Conservation (phyloP, 345 rosid species). For the Populus simonii region DNA sequence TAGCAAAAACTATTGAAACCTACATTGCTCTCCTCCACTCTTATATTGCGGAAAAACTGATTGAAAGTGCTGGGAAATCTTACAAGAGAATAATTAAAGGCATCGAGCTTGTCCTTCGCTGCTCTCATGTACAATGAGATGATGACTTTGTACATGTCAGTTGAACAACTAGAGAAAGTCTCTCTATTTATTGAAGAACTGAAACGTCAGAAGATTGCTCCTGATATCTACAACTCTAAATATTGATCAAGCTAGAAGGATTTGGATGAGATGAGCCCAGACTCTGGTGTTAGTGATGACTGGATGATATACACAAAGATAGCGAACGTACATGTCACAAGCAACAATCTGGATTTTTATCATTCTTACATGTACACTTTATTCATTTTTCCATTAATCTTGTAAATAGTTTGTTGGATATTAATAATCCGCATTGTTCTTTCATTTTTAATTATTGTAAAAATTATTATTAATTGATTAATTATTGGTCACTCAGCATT, state of each 20-base stretch:
- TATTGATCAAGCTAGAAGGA: conserved; percentile 51
- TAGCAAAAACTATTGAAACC: conserved; percentile 65
- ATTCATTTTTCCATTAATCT: no score
- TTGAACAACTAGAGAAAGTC: conserved; percentile 79
- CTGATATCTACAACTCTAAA: conserved; percentile 64
- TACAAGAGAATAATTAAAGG: conserved; percentile 47
- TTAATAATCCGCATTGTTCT: no score
- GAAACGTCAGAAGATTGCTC: conserved; percentile 54
- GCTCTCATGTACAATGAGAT: conserved; percentile 82
- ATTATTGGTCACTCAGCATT: no score
- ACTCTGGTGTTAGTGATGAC: conserved; percentile 42
- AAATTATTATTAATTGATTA: no score
- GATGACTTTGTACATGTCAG: conserved; percentile 91
- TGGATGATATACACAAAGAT: conserved; percentile 60
- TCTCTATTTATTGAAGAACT: conserved; percentile 49
- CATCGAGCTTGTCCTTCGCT: conserved; percentile 42
- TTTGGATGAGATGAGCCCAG: conserved; percentile 66
- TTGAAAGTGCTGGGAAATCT: conserved; percentile 61
- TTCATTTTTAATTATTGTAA: no score
- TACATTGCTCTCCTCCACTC: conserved; percentile 92
- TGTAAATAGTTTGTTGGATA: no score
- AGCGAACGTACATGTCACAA: conserved; percentile 43
- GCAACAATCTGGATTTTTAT: no score
- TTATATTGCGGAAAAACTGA: conserved; percentile 55
- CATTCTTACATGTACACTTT: no score